phyloP scores from a whole-genome alignment of 176 grass and related monocot species.

The Zoysia japonica region DNA sequence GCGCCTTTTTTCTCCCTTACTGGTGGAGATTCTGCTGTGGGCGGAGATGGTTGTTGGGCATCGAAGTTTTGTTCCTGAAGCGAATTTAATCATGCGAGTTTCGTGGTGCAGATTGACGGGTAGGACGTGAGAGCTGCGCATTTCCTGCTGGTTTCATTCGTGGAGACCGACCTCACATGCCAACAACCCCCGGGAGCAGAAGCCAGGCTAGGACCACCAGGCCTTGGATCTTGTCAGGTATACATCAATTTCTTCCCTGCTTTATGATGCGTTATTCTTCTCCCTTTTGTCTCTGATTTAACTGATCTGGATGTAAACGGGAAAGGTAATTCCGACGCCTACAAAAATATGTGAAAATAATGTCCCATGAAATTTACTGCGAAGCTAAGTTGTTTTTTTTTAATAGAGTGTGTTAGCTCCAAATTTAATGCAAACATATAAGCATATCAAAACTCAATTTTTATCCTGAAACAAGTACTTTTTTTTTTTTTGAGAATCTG shows the following conservation, averaged over 20 bases:
- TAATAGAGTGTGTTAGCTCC: background rate
- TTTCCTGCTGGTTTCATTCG: conserved; percentile 31
- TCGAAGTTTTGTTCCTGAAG: background rate
- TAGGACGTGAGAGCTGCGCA: conserved; percentile 5
- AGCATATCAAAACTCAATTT: background rate
- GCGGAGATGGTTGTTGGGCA: background rate
- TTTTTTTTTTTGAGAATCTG: no score
- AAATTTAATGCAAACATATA: background rate
- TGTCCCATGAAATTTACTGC: background rate
- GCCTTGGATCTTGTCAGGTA: conserved; percentile 67
- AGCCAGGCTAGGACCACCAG: conserved; percentile 62
- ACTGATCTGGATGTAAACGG: background rate
- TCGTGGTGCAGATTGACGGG: conserved; percentile 23
- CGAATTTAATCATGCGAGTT: background rate
- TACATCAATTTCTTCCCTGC: conserved; percentile 22
- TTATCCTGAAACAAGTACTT: background rate
- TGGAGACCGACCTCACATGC: conserved; percentile 54
- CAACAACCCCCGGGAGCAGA: conserved; percentile 56
- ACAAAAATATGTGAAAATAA: background rate
- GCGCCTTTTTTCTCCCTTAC: background rate
- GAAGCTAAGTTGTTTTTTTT: background rate
- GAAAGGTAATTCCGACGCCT: no score
- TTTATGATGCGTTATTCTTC: background rate
- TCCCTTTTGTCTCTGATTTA: background rate
- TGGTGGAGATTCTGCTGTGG: background rate